These are phyloP conservation scores for Saksenaea vasiformis DNA, from an alignment of 371 early-diverging fungal species.

Conservation along the genomic window DNA sequence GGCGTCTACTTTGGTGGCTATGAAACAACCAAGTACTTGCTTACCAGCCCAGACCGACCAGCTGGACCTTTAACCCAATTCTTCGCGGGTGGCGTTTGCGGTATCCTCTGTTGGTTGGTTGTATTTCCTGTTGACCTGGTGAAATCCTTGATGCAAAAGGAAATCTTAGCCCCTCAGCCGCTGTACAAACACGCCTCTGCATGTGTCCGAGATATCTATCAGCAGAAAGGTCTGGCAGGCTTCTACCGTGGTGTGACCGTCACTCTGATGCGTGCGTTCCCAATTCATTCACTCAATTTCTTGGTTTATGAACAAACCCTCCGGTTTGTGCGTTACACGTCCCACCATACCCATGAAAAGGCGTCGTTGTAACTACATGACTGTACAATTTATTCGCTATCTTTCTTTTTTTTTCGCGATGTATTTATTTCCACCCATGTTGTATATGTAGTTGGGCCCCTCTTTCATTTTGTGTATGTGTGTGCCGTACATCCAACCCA, in stretches of 20 bases:
- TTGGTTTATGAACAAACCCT: constrained; percentile 30
- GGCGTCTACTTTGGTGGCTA: constrained; percentile 81
- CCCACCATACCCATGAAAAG: constrained; percentile 22
- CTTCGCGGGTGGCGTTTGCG: constrained; percentile 80
- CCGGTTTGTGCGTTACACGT: constrained; percentile 18
- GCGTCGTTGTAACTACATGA: constrained; percentile 21
- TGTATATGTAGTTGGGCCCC: background rate
- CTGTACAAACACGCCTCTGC: constrained; percentile 49
- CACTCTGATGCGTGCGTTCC: constrained; percentile 79
- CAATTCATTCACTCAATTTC: constrained; percentile 40
- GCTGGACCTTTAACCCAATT: constrained; percentile 73
- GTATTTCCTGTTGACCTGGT: constrained; percentile 83
- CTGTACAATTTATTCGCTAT: background rate
- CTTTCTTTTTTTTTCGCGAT: background rate
- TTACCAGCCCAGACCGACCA: constrained; percentile 43
- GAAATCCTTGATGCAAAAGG: constrained; percentile 78
- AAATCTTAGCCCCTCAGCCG: constrained; percentile 54
- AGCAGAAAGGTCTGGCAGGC: constrained; percentile 54
- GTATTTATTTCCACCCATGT: background rate
- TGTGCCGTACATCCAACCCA: background rate
- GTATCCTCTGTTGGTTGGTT: constrained; percentile 78
- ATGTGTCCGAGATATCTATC: constrained; percentile 60
- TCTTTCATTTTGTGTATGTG: no score
- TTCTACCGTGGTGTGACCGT: constrained; percentile 79
- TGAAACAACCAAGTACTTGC: constrained; percentile 70